Evolutionary conservation across 2,329 filamentous ascomycete genomes (phyloP).

Genomic region (Kalmusia sp.): DNA sequence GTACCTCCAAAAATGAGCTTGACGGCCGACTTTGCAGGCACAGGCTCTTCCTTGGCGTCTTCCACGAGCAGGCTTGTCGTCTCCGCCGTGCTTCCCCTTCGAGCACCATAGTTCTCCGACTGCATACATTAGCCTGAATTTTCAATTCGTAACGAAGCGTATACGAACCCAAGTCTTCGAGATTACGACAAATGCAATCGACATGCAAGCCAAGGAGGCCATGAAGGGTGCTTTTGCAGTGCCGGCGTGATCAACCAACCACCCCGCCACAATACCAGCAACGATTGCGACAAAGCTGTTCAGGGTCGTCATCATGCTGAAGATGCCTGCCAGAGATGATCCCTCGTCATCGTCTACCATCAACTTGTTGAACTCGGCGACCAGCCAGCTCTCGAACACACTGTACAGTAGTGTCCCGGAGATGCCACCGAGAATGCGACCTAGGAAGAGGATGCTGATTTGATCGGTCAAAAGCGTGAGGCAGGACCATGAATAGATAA

Average conservation of each 20-base stretch:
- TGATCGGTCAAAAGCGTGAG: slow-evolving; percentile 58
- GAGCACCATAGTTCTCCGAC: slow-evolving; percentile 60
- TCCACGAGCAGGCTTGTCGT: slow-evolving; percentile 32
- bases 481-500: slow-evolving; percentile 61
- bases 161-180: slow-evolving; percentile 57
- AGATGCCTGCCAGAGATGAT: slow-evolving; percentile 58
- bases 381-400: slow-evolving; percentile 68
- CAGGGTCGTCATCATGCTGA: slow-evolving; percentile 61
- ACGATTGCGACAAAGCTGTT: slow-evolving; percentile 58
- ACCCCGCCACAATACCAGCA: slow-evolving; percentile 61
- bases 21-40: slow-evolving; percentile 28
- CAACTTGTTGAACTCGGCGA: slow-evolving; percentile 62
- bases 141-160: background rate
- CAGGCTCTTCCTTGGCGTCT: slow-evolving; percentile 30
- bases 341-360: slow-evolving; percentile 53
- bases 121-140: slow-evolving; percentile 25
- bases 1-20: slow-evolving; percentile 32
- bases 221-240: slow-evolving; percentile 62
- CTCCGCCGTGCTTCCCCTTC: slow-evolving; percentile 24
- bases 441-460: slow-evolving; percentile 57
- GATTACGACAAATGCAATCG: slow-evolving; percentile 56
- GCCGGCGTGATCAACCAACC: slow-evolving; percentile 56
- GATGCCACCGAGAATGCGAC: slow-evolving; percentile 62
- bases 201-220: slow-evolving; percentile 54
- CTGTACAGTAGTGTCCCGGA: slow-evolving; percentile 65